Evolutionary conservation across 176 grass and related monocot genomes (phyloP).

Genomic region (Eragrostis curvula): DNA sequence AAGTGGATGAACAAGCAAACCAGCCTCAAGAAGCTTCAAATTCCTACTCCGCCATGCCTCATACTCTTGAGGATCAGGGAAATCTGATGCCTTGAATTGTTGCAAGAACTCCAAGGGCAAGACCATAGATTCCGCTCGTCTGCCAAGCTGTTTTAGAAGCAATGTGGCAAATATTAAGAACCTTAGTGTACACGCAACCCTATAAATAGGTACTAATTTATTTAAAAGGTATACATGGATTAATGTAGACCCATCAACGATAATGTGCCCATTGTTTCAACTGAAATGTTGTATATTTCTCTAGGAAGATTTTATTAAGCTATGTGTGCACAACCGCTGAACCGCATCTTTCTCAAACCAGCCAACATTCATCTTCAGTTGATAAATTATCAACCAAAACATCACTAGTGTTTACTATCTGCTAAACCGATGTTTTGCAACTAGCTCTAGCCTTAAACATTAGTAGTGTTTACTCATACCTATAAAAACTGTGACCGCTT

Average conservation of each 20-base stretch:
- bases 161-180: slow-evolving; percentile 16
- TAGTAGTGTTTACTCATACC: neutral
- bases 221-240: neutral
- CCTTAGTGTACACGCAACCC: neutral
- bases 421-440: neutral
- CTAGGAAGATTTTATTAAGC: neutral
- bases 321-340: neutral
- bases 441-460: neutral
- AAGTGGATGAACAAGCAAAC: slow-evolving; percentile 77
- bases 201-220: slow-evolving; percentile 7
- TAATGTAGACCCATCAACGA: neutral
- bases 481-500: neutral
- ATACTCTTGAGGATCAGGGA: slow-evolving; percentile 80
- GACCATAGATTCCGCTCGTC: slow-evolving; percentile 81
- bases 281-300: neutral
- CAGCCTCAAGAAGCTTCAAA: slow-evolving; percentile 89
- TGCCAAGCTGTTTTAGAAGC: slow-evolving; percentile 69
- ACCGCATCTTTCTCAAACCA: neutral
- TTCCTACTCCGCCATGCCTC: slow-evolving; percentile 80
- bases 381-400: slow-evolving; percentile 19
- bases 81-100: slow-evolving; percentile 93
- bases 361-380: neutral
- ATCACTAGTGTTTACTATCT: too few relatives aligned
- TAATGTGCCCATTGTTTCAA: slow-evolving; percentile 16
- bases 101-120: slow-evolving; percentile 94